Conservation (phyloP, 768 basidiomycete species). For the Psilocybe tampanensis region DNA sequence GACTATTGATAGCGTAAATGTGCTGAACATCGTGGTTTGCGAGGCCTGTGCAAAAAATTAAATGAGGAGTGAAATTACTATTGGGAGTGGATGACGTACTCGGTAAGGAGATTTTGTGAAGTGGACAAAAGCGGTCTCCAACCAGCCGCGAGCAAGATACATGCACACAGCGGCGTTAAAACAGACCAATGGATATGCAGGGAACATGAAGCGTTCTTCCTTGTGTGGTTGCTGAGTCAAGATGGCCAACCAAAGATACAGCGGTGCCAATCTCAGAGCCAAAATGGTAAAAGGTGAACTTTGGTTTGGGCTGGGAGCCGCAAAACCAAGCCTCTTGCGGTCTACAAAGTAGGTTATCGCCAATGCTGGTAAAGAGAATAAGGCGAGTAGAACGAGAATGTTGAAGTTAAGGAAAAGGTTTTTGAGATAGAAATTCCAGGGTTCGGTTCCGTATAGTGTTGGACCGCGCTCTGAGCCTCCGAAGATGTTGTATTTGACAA, state of each 20-base stretch:
- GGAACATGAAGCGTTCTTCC: constrained; percentile 99
- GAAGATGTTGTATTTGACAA: constrained; percentile 92
- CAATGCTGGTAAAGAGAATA: constrained; percentile 80
- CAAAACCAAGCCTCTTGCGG: constrained; percentile 69
- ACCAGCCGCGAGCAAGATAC: constrained; percentile 85
- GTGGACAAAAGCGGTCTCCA: constrained; percentile 75
- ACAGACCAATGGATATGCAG: constrained; percentile 87
- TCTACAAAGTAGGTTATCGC: constrained; percentile 75
- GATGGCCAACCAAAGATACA: constrained; percentile 90
- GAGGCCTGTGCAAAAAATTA: constrained; percentile 60
- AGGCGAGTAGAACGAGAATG: constrained; percentile 75
- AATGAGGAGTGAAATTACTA: background rate
- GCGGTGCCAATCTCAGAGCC: constrained; percentile 75
- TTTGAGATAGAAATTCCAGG: constrained; percentile 82
- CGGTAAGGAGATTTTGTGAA: constrained; percentile 83
- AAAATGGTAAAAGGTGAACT: constrained; percentile 83
- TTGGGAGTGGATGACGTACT: constrained; percentile 46
- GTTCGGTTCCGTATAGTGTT: constrained; percentile 91
- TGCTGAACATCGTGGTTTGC: constrained; percentile 71
- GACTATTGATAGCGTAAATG: constrained; percentile 72
- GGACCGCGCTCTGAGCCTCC: constrained; percentile 79
- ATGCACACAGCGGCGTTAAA: constrained; percentile 93
- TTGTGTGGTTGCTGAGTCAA: constrained; percentile 88
- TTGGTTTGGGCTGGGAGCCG: constrained; percentile 50
- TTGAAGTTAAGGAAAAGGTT: constrained; percentile 97